phyloP scores from a whole-genome alignment of 306 rosid genomes.

The Senna siamea region DNA sequence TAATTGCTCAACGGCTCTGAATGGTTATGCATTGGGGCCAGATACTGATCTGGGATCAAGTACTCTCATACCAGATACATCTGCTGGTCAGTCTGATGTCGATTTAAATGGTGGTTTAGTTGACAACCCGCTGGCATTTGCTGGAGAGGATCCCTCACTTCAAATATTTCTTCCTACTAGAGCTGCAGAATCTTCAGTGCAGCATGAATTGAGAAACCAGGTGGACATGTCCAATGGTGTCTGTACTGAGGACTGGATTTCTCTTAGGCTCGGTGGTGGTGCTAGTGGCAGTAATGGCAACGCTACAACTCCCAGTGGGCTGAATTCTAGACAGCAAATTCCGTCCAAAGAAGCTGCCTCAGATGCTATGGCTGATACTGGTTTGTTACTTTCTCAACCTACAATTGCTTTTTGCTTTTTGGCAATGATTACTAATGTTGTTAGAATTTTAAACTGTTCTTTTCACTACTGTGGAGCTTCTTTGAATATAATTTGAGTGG shows the following conservation, averaged over 20 bases:
- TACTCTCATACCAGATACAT: constrained; percentile 57
- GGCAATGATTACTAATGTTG: constrained; percentile 5
- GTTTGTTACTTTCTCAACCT: constrained; percentile 55
- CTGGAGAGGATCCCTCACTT: constrained; percentile 89
- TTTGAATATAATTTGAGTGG: background rate
- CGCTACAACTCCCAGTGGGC: constrained; percentile 56
- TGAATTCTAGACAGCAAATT: constrained; percentile 60
- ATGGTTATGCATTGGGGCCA: constrained; percentile 69
- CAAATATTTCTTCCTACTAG: constrained; percentile 96
- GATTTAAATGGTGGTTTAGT: constrained; percentile 84
- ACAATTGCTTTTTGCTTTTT: background rate
- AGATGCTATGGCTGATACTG: constrained; percentile 67
- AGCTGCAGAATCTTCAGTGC: constrained; percentile 69
- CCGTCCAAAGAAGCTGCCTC: constrained; percentile 59
- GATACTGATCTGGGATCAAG: constrained; percentile 69
- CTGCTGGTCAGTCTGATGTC: constrained; percentile 57
- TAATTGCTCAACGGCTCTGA: constrained; percentile 72
- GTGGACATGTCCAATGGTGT: constrained; percentile 80
- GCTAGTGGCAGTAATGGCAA: constrained; percentile 62
- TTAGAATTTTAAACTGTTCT: background rate
- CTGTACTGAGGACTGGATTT: constrained; percentile 84
- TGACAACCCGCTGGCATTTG: constrained; percentile 84
- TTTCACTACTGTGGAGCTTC: background rate
- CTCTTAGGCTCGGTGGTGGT: constrained; percentile 90
- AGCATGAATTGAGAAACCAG: constrained; percentile 74